Percentiles rank a stretch among this genome's conserved stretches.
phyloP scores from a whole-genome alignment of 805 yeast species.

The Pichia cephalocereana region DNA sequence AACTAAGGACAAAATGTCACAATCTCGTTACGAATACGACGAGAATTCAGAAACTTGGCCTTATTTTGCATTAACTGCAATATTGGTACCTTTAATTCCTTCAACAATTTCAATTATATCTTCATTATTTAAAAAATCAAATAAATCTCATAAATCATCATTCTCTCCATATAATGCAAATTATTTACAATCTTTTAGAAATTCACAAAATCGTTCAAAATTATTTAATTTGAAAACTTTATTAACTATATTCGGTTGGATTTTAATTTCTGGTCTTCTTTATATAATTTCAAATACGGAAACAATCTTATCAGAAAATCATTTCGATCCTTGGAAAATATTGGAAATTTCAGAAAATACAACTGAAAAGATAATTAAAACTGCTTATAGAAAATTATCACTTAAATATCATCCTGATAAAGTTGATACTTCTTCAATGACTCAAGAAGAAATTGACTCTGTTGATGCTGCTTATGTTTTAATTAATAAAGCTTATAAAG shows the following conservation, averaged over 20 bases:
- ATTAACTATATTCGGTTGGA: slow-evolving; percentile 51
- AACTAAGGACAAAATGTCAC: slow-evolving; percentile 29
- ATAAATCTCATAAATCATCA: background rate
- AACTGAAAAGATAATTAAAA: slow-evolving; percentile 64
- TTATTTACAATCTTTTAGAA: slow-evolving; percentile 23
- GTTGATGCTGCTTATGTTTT: slow-evolving; percentile 72
- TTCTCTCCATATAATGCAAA: slow-evolving; percentile 28
- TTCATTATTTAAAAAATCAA: background rate
- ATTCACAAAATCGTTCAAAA: slow-evolving; percentile 17
- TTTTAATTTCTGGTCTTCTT: slow-evolving; percentile 34
- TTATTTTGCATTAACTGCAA: slow-evolving; percentile 67
- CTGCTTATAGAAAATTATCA: slow-evolving; percentile 79
- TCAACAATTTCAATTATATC: slow-evolving; percentile 20
- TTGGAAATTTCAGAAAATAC: slow-evolving; percentile 66
- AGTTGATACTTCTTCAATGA: slow-evolving; percentile 49
- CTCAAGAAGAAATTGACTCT: slow-evolving; percentile 43
- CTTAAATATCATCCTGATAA: slow-evolving; percentile 93
- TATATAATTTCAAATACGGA: slow-evolving; percentile 36
- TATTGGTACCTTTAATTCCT: slow-evolving; percentile 63
- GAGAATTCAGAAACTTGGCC: slow-evolving; percentile 93
- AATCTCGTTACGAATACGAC: slow-evolving; percentile 66
- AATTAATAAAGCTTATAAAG: slow-evolving; percentile 87
- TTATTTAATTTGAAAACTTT: slow-evolving; percentile 27
- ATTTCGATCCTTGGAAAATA: slow-evolving; percentile 87
- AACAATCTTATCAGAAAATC: slow-evolving; percentile 31